Evolutionary conservation across 306 rosid species (phyloP), one percentile per base, ranked within the genome.

Genomic region (Acacia crassicarpa): DNA sequence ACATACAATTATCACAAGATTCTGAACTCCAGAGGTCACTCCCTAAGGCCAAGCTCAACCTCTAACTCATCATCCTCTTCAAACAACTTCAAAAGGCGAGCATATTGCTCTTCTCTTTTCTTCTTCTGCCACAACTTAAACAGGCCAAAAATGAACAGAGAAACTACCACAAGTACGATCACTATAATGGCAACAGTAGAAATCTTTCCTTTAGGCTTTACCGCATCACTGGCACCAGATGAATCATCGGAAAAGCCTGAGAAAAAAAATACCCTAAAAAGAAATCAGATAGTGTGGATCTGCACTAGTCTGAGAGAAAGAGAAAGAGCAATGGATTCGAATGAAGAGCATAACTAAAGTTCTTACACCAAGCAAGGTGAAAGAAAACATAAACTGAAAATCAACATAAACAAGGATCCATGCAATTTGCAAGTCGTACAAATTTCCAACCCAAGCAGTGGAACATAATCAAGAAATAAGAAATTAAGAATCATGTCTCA

Each of bases 11-110:
- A 51, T 59, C 79, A 63, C 46, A 74, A 80, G 76, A 56, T 81
- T 80, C 51, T 23, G 66, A 69, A 40, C 38, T 22, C 17, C 51
- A 32, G 75, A 49, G 71, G 44, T 83, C 85, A 88, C 38, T 89
- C 94, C 76, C 92, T 89, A 46, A 93, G 90, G 88, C 97, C 97
- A 78, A 93, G 97, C 81, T 93, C 98, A 74, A 93, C 75, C 87
- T 93, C 98, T 61, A 93, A 88, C 48, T 91, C 98, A 74, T 91
- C 97, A 75, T 93, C 97, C 84, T 93, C 93, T 90, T 93, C 97
- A 82, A 93, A 93, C 86, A 91, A 76, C 83, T 93, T 93, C 85
- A 90, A 83, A 63, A 93, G 97, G 41, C 93, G 89, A 22, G 92
- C 93, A 85, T 90, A 89, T 63, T 91, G 97, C 67, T 91, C 94